Evolutionary conservation across 139 green algal species (phyloP).

Genomic region (Astrephomene gubernaculifera): DNA sequence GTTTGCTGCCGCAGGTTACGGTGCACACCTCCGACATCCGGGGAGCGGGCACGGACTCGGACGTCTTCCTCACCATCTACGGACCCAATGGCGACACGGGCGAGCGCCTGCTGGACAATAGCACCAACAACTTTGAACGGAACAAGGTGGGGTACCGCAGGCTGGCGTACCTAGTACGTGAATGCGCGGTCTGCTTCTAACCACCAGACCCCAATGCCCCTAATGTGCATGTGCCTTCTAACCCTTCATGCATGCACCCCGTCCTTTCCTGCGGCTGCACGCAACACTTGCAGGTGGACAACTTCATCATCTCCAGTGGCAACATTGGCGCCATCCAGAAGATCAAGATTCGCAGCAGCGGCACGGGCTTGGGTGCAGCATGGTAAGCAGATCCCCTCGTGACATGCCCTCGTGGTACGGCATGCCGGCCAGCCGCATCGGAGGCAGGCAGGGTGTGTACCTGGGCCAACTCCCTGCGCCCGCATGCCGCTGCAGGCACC

Average conservation of each 20-base stretch:
- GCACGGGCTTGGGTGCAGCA: slow-evolving; percentile 57
- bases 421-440: no score
- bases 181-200: no score
- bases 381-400: no score
- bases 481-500: no score
- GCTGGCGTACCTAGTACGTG: no score
- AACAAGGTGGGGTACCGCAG: slow-evolving; percentile 35
- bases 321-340: slow-evolving; percentile 66
- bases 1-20: slow-evolving; percentile 29
- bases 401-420: no score
- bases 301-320: slow-evolving; percentile 51
- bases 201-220: no score
- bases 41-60: slow-evolving; percentile 69
- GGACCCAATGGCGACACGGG: slow-evolving; percentile 56
- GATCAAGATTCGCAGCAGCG: slow-evolving; percentile 55
- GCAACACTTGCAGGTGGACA: slow-evolving; percentile 63
- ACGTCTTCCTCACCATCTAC: slow-evolving; percentile 62
- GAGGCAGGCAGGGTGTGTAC: no score
- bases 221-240: no score
- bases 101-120: slow-evolving; percentile 58
- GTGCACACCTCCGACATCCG: slow-evolving; percentile 60
- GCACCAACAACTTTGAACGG: slow-evolving; percentile 61
- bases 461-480: no score
- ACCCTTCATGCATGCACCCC: no score
- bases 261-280: no score